Percentiles rank a stretch among this genome's conserved stretches.
Evolutionary conservation across 345 rosid species (phyloP).

Genomic region (Garcia nutans): DNA sequence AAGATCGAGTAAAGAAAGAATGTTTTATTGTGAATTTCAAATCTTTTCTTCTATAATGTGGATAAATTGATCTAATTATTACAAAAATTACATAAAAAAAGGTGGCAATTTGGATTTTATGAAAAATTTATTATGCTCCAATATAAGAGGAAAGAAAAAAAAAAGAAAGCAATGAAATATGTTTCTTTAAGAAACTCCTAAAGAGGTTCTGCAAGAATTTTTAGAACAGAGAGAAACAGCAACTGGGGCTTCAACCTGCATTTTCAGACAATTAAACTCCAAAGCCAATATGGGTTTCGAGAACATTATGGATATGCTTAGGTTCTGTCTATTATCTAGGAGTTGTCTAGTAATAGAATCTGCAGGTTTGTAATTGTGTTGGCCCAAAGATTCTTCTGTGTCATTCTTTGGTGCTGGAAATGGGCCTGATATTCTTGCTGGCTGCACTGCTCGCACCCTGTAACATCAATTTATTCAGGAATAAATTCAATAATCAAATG

Average conservation of each 20-base stretch:
- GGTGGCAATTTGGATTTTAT: not conserved
- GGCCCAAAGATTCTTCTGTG: slow-evolving; percentile 22
- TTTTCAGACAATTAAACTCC: slow-evolving; percentile 62
- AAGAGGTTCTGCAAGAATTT: not conserved
- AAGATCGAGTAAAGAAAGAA: slow-evolving; percentile 17
- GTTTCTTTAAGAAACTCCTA: slow-evolving; percentile 12
- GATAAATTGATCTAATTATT: not conserved
- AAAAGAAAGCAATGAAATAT: not conserved
- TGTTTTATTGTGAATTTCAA: not conserved
- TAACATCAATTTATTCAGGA: slow-evolving; percentile 4
- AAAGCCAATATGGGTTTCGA: slow-evolving; percentile 80
- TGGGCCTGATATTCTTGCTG: slow-evolving; percentile 49
- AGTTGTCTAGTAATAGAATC: slow-evolving; percentile 21
- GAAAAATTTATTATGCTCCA: not conserved
- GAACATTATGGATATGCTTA: slow-evolving; percentile 60
- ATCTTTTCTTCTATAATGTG: not conserved
- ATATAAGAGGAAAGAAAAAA: not conserved
- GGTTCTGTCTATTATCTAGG: slow-evolving; percentile 32
- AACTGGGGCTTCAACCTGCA: slow-evolving; percentile 83
- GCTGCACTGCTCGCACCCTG: slow-evolving; percentile 60
- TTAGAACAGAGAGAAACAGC: slow-evolving; percentile 26
- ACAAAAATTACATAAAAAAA: not conserved
- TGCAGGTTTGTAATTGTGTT: not conserved
- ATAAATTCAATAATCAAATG: not conserved
- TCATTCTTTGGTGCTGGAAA: slow-evolving; percentile 25